phyloP scores from a whole-genome alignment of 495 filamentous ascomycete species.

The Lasiosphaeria ovina region DNA sequence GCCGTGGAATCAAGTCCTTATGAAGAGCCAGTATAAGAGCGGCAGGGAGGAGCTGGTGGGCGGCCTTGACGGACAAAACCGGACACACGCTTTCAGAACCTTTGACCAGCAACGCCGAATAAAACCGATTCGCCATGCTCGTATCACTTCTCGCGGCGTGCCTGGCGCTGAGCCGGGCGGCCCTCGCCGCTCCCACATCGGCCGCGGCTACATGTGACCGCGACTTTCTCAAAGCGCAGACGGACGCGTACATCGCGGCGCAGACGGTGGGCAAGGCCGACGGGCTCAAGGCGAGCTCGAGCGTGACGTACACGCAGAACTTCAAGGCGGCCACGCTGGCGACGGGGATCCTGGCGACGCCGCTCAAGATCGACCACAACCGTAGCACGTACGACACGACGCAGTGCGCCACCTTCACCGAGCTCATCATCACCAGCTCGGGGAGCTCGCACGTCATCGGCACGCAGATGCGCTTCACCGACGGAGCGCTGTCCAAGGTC shows the following conservation, averaged over 20 bases:
- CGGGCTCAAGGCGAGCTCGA: conserved; percentile 15
- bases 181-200: conserved; percentile 7
- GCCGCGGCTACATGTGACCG: conserved; percentile 16
- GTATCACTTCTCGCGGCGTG: neutral
- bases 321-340: conserved; percentile 38
- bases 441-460: conserved; percentile 49
- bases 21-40: neutral
- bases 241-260: conserved; percentile 17
- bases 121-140: neutral
- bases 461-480: conserved; percentile 40
- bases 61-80: neutral
- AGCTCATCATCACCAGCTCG: conserved; percentile 44
- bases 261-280: conserved; percentile 19
- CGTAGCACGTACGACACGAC: conserved; percentile 47
- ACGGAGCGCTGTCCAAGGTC: conserved; percentile 32
- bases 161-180: neutral
- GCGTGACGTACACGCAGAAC: conserved; percentile 35
- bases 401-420: conserved; percentile 49
- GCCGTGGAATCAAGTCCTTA: neutral
- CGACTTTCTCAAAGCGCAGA: conserved; percentile 21
- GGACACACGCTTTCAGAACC: neutral
- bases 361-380: conserved; percentile 48
- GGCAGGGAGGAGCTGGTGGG: neutral
- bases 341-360: conserved; percentile 40
- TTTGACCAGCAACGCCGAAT: neutral